Evolutionary conservation across 2,329 filamentous ascomycete genomes (phyloP).

Genomic region (Colletotrichum trifolii): DNA sequence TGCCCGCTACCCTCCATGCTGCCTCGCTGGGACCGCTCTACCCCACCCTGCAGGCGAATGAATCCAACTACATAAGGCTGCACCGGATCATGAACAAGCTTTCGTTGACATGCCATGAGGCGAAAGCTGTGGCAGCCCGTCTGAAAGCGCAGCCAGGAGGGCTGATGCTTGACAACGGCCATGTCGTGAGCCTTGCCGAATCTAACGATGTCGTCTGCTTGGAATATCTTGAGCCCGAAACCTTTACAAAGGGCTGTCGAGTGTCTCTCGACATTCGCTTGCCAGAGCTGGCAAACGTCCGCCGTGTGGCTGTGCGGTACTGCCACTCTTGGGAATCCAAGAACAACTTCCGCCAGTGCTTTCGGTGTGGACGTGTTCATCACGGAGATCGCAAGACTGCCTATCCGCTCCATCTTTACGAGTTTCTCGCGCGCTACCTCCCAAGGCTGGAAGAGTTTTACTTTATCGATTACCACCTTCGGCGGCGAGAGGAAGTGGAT

Average conservation of each 20-base stretch:
- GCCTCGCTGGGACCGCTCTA: constrained; percentile 42
- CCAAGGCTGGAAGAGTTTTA: constrained; percentile 56
- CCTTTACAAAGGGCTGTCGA: constrained; percentile 42
- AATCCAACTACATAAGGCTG: constrained; percentile 46
- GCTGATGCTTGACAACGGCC: constrained; percentile 42
- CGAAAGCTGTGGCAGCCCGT: constrained; percentile 13
- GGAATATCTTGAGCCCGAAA: constrained; percentile 47
- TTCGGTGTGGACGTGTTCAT: constrained; percentile 48
- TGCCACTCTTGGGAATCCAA: constrained; percentile 54
- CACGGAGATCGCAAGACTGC: constrained; percentile 40
- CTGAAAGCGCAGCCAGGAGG: constrained; percentile 31
- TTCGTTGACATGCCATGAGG: constrained; percentile 30
- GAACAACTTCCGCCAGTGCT: constrained; percentile 42
- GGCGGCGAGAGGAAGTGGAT: constrained; percentile 41
- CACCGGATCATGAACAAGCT: constrained; percentile 36
- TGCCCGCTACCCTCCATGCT: constrained; percentile 31
- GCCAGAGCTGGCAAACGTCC: constrained; percentile 46
- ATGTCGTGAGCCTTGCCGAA: constrained; percentile 44
- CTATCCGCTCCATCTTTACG: constrained; percentile 55
- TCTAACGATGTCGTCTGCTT: constrained; percentile 47
- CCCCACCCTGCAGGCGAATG: constrained; percentile 44
- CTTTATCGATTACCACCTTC: constrained; percentile 56
- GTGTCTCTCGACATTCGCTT: constrained; percentile 44
- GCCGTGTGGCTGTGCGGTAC: constrained; percentile 55
- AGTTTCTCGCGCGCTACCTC: constrained; percentile 54